Percentiles rank a stretch among this genome's conserved stretches.
These are phyloP conservation scores for Tuber magnatum DNA, from an alignment of 495 filamentous ascomycete genomes.

Conservation along the genomic window DNA sequence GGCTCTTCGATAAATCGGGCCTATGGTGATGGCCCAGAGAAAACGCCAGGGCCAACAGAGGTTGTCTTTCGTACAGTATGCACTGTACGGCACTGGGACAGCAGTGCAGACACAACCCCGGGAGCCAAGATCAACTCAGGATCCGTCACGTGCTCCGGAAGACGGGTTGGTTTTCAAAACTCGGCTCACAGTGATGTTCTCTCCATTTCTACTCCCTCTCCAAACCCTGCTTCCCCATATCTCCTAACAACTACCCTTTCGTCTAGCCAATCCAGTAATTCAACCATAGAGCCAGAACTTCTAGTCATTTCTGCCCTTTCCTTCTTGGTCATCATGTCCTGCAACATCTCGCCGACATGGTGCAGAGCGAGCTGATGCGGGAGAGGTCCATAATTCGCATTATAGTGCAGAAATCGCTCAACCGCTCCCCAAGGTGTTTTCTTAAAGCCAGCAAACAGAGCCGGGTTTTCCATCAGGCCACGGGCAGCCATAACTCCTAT, in stretches of 20 bases:
- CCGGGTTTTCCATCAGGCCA: constrained; percentile 56
- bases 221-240: constrained; percentile 38
- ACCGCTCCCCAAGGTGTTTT: constrained; percentile 56
- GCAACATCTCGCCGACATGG: constrained; percentile 58
- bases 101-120: neutral
- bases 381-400: constrained; percentile 49
- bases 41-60: neutral
- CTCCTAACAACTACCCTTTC: constrained; percentile 40
- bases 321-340: constrained; percentile 48
- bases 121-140: neutral
- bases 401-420: constrained; percentile 51
- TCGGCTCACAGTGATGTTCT: constrained; percentile 12
- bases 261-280: constrained; percentile 57
- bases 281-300: constrained; percentile 48
- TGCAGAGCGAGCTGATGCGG: constrained; percentile 56
- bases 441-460: constrained; percentile 52
- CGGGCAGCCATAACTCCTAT: constrained; percentile 59
- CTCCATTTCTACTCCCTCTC: constrained; percentile 30
- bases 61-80: neutral
- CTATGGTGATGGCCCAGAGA: neutral
- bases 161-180: neutral
- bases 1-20: neutral
- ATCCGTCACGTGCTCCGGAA: neutral
- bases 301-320: constrained; percentile 50
- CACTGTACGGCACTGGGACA: neutral